Base-by-base conservation (phyloP, 1,139 yeast genomes). In the Zygoascus meyerae region DNA sequence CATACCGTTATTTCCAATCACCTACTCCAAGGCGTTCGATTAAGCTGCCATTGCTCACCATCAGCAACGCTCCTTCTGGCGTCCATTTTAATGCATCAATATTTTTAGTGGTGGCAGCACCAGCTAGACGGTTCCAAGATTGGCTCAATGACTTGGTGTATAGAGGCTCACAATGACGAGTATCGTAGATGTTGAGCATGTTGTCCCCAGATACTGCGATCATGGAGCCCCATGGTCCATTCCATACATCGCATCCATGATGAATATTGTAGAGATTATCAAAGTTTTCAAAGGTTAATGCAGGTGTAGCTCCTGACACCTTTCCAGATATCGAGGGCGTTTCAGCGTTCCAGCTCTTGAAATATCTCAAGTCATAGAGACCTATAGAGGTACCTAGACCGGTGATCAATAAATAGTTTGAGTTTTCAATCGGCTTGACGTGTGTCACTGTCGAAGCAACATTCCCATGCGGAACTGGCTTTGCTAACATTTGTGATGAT, bases 361-460 rank as follows among this genome's bases (percentile, higher is more conserved):
- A 30, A 16, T 46, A 55, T n/a, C 61, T 48, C 10, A 53, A 30
- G 40, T 57, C 61, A 44, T 57, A 57, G 16, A 55, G 42, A 2
- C 52, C 54, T 33, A 57, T 47, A 32, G 51, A 41, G 42, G 55
- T 53, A 21, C 50, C 53, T 5, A 56, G 48, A 2, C 61, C 61
- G 41, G 55, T 49, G 29, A 52, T 52, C n/a, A 57, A 39, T 29
- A 56, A 39, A 41, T 53, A 55, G 17, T 45, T 46, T 44, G 48
- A 38, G 21, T 53, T 46, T 21, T 51, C 45, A 14, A 52, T 46
- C 10, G 54, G 44, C 26, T 52, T 48, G 33, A 51, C 47, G 37
- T 53, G 55, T 18, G 47, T 47, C 40, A 45, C 37, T 18, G 40
- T 37, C 28, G 31, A 32, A 16, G 34, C 32, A 46, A 44, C 30